These are phyloP conservation scores for Deinandra increscens DNA, from an alignment of 129 eudicot species.

Conservation along the genomic window DNA sequence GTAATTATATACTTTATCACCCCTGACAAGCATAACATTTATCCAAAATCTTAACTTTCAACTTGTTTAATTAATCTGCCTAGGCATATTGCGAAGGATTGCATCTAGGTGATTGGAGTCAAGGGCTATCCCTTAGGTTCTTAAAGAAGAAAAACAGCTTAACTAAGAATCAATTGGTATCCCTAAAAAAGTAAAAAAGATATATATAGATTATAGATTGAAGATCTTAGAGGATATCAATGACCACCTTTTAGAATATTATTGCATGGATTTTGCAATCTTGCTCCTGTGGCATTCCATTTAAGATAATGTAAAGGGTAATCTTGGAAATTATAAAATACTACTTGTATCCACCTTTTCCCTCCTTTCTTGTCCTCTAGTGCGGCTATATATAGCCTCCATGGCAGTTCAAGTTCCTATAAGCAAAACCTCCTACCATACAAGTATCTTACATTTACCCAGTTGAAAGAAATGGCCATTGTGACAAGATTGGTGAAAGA, in stretches of 20 bases:
- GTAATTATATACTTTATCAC: constrained; percentile 18
- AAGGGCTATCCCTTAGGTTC: constrained; percentile 8
- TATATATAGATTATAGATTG: background rate
- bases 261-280: constrained; percentile 9
- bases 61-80: constrained; percentile 2
- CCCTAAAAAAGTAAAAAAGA: background rate
- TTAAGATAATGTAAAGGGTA: constrained; percentile 22
- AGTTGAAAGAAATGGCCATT: constrained; percentile 29
- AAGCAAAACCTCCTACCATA: constrained; percentile 17
- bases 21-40: constrained; percentile 4
- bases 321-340: constrained; percentile 17
- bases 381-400: constrained; percentile 31
- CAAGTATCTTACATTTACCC: background rate
- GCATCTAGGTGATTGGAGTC: constrained; percentile 16
- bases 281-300: constrained; percentile 16
- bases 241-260: constrained; percentile 22
- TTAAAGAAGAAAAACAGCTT: background rate
- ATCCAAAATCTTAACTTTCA: background rate
- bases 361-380: constrained; percentile 25
- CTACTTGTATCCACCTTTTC: constrained; percentile 22
- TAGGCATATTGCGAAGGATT: constrained; percentile 15
- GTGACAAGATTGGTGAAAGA: constrained; percentile 39
- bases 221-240: constrained; percentile 19
- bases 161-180: constrained; percentile 14
- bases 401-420: constrained; percentile 27